phyloP scores from a whole-genome alignment of 371 early-diverging fungal genomes.

The Saksenaea vasiformis region DNA sequence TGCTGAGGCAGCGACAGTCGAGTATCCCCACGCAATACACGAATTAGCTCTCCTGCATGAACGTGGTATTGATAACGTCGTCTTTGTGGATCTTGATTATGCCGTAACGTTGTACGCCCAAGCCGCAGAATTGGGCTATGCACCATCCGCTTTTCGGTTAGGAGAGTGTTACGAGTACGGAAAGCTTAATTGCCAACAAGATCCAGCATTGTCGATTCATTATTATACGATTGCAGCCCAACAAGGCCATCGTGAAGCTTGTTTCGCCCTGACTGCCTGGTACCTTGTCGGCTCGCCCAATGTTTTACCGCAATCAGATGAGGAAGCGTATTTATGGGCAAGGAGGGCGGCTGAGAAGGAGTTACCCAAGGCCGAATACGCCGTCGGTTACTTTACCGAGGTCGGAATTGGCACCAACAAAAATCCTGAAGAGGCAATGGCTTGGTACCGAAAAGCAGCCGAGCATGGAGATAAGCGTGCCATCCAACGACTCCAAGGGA shows the following conservation, averaged over 20 bases:
- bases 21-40: conserved; percentile 81
- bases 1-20: conserved; percentile 71
- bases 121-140: conserved; percentile 80
- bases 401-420: conserved; percentile 76
- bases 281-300: conserved; percentile 84
- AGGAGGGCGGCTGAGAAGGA: conserved; percentile 84
- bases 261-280: conserved; percentile 89
- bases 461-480: conserved; percentile 84
- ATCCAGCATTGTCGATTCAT: conserved; percentile 70
- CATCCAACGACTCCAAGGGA: conserved; percentile 58
- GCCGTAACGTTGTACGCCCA: conserved; percentile 71
- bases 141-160: conserved; percentile 74
- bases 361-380: conserved; percentile 86
- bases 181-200: conserved; percentile 64
- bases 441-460: conserved; percentile 84
- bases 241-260: conserved; percentile 89
- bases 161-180: conserved; percentile 85
- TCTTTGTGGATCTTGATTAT: conserved; percentile 76
- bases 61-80: conserved; percentile 65
- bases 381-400: conserved; percentile 86
- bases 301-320: conserved; percentile 80
- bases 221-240: conserved; percentile 84
- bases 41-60: conserved; percentile 76
- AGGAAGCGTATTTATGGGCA: conserved; percentile 89
- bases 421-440: conserved; percentile 69